Evolutionary conservation across 192 early-diverging fungal species (phyloP).

Genomic region (Entomortierella lignicola): DNA sequence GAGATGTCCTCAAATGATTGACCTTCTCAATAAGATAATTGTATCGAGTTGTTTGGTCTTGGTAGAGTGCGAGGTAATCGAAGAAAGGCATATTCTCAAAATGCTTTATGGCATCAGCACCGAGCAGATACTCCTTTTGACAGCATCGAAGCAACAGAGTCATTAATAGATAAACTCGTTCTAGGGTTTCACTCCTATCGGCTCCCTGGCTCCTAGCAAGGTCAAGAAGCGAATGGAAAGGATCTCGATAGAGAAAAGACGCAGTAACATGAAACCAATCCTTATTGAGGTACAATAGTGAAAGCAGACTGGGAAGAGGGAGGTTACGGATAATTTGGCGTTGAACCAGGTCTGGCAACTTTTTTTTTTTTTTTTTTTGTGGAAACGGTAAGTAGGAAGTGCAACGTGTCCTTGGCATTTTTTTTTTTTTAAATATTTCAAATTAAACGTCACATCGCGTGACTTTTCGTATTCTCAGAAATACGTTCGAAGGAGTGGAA

Average conservation of each 20-base stretch:
- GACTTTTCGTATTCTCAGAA: too few relatives aligned
- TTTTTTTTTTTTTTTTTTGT: neutral
- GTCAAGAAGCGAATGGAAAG: slow-evolving; percentile 3
- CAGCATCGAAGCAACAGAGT: slow-evolving; percentile 13
- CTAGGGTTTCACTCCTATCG: neutral
- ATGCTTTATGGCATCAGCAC: neutral
- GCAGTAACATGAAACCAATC: slow-evolving; percentile 10
- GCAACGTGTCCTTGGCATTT: too few relatives aligned
- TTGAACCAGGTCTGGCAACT: slow-evolving; percentile 5
- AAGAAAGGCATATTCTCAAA: neutral
- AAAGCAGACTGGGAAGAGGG: neutral
- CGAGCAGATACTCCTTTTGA: neutral
- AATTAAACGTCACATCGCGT: too few relatives aligned
- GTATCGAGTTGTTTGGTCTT: neutral
- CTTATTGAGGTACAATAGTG: slow-evolving; percentile 1
- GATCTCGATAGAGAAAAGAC: slow-evolving; percentile 10
- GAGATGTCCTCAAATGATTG: neutral
- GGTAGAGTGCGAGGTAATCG: slow-evolving; percentile 10
- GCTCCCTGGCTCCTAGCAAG: neutral
- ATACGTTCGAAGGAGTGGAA: too few relatives aligned
- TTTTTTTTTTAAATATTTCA: too few relatives aligned
- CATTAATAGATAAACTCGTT: neutral
- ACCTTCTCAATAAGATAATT: neutral
- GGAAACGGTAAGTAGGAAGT: too few relatives aligned
- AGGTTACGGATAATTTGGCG: slow-evolving; percentile 1